Evolutionary conservation across 208 protist species (phyloP), one percentile per base, ranked within the genome.

Genomic region (Strigomonas oncopelti): DNA sequence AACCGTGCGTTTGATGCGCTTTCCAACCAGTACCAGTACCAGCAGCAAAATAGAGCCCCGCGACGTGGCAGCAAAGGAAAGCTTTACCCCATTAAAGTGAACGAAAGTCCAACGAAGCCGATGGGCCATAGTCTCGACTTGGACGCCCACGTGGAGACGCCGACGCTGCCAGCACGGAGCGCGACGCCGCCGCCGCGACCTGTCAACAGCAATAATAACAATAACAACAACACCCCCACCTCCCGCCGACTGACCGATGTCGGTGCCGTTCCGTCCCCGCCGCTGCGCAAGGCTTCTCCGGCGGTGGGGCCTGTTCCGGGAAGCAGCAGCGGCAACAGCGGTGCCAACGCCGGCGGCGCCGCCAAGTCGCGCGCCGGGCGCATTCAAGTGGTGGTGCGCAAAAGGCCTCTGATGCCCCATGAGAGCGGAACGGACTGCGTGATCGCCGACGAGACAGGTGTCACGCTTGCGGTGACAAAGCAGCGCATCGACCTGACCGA

Each of bases 401-500:
- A 97, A 71, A 77, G 93, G 0, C 93, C 93, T 18, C 51, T 96
- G 22, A 71, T 64, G 24, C 29, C 71, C 0, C 71, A 65, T 8
- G 91, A 90, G 34, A 54, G 38, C n/a, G 77, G 77, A 59, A 59
- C 34, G 28, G 77, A 92, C 71, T 88, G 87, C 27, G 73, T 87
- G 27, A 46, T 68, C 25, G 78, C 94, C 2, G 66, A 78, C 28
- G 56, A 20, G 2, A 25, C 24, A 0, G 48, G 24, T 80, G 72
- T 28, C 62, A 83, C 63, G 53, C 56, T 97, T 11, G 63, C 74
- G 18, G 79, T 90, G 31, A 80, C 69, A 20, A 95, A 93, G 74
- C 81, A 93, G 29, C 91, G 95, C 32, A 84, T 99, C 16, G 97
- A 99, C 77, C 70, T 98, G n/a, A 92, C 78, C 27, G 95, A 96